Evolutionary conservation across 441 rosid species (phyloP).

Genomic region (Arabidopsis lyrata): DNA sequence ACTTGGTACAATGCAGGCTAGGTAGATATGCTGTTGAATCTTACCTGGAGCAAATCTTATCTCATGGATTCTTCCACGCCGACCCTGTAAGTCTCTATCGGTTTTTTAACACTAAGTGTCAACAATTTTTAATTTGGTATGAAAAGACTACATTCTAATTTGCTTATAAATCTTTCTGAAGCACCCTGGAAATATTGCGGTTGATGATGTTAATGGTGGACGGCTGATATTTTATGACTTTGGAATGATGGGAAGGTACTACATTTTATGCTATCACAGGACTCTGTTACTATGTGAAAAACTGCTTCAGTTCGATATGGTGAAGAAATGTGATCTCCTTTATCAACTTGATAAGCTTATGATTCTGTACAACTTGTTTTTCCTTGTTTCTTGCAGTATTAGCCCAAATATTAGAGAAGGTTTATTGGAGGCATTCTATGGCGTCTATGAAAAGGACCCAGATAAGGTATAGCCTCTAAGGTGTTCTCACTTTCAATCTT

Average conservation of each 20-base stretch:
- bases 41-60: constrained; percentile 95
- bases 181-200: constrained; percentile 99
- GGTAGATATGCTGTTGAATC: constrained; percentile 98
- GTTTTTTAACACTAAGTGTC: neutral
- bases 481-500: constrained; percentile 16
- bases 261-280: constrained; percentile 17
- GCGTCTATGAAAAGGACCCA: constrained; percentile 94
- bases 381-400: constrained; percentile 62
- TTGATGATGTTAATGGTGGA: constrained; percentile 98
- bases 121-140: neutral
- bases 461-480: constrained; percentile 68
- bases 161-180: constrained; percentile 41
- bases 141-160: constrained; percentile 19
- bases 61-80: constrained; percentile 99
- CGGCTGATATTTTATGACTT: constrained; percentile 97
- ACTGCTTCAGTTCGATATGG: constrained; percentile 3
- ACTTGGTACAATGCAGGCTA: constrained; percentile 62
- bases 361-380: constrained; percentile 21
- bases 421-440: constrained; percentile 86
- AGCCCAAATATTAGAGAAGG: constrained; percentile 98
- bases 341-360: constrained; percentile 15
- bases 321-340: constrained; percentile 3
- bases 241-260: constrained; percentile 99
- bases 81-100: constrained; percentile 76
- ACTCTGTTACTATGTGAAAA: constrained; percentile 7